Percentiles rank a stretch among this genome's conserved stretches.
These are phyloP conservation scores for Botrytis deweyae DNA, from an alignment of 2,329 filamentous ascomycete genomes.

Conservation along the genomic window DNA sequence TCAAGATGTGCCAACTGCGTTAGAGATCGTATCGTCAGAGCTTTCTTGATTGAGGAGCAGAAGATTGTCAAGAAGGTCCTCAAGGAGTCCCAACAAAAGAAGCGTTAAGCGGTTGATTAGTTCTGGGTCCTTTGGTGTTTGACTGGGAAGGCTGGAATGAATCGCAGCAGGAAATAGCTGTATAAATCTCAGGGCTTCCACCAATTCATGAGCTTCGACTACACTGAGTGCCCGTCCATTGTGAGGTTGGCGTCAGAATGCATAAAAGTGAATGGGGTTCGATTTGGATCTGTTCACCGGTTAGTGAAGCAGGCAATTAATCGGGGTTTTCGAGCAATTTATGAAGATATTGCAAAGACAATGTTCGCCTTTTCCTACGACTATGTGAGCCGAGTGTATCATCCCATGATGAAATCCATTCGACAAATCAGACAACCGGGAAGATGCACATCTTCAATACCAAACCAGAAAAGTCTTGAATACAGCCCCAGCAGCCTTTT, in stretches of 20 bases:
- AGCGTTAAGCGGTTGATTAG: conserved; percentile 36
- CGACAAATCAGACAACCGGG: not conserved
- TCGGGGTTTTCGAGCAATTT: not conserved
- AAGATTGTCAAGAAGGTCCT: conserved; percentile 99
- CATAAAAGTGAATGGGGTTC: conserved; percentile 14
- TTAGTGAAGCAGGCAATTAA: conserved; percentile 16
- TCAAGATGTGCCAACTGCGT: conserved; percentile 99
- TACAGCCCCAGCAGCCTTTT: not conserved
- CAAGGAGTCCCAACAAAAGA: conserved; percentile 86
- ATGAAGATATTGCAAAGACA: conserved; percentile 7
- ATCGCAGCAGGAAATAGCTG: conserved; percentile 39
- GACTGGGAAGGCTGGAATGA: conserved; percentile 39
- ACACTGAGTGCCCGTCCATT: conserved; percentile 13
- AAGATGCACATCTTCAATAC: not conserved
- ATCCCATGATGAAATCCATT: not conserved
- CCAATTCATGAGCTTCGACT: conserved; percentile 36
- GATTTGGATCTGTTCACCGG: conserved; percentile 11
- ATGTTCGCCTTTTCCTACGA: not conserved
- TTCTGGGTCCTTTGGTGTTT: conserved; percentile 39
- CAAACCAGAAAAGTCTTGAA: not conserved
- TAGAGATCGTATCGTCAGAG: conserved; percentile 94
- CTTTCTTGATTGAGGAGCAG: conserved; percentile 99
- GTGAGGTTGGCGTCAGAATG: conserved; percentile 13
- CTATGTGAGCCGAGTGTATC: not conserved
- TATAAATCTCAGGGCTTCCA: conserved; percentile 39